Evolutionary conservation across 768 basidiomycete species (phyloP).

Genomic region (Lactarius sp.): DNA sequence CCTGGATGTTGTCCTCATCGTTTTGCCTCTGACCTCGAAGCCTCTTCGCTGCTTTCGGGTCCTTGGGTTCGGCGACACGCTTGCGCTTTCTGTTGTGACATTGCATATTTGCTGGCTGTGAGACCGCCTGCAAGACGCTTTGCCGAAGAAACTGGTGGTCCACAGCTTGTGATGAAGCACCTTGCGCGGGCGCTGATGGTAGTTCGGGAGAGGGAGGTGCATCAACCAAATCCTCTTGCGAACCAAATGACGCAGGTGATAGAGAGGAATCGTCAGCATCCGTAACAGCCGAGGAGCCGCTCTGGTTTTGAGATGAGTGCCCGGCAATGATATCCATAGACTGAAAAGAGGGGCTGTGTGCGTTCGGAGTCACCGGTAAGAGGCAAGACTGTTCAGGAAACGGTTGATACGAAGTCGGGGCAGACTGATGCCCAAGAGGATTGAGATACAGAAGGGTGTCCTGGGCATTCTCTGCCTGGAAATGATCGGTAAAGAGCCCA

Average conservation of each 20-base stretch:
- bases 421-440: background rate
- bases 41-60: conserved; percentile 7
- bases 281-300: background rate
- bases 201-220: background rate
- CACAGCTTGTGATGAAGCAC: background rate
- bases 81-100: background rate
- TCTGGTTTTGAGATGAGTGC: background rate
- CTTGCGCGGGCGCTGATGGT: background rate
- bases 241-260: background rate
- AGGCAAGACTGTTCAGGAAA: background rate
- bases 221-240: background rate
- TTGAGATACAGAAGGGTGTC: background rate
- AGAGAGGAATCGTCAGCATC: background rate
- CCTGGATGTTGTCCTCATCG: background rate
- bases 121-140: too few relatives aligned
- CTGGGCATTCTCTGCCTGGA: background rate
- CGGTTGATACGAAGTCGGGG: background rate
- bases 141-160: background rate
- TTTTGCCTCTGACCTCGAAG: background rate
- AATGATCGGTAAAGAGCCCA: background rate
- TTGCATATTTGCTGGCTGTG: background rate
- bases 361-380: background rate
- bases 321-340: too few relatives aligned
- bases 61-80: background rate
- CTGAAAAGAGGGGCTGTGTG: background rate